Evolutionary conservation across 257 asterid species (phyloP).

Genomic region (Osmanthus fragrans): DNA sequence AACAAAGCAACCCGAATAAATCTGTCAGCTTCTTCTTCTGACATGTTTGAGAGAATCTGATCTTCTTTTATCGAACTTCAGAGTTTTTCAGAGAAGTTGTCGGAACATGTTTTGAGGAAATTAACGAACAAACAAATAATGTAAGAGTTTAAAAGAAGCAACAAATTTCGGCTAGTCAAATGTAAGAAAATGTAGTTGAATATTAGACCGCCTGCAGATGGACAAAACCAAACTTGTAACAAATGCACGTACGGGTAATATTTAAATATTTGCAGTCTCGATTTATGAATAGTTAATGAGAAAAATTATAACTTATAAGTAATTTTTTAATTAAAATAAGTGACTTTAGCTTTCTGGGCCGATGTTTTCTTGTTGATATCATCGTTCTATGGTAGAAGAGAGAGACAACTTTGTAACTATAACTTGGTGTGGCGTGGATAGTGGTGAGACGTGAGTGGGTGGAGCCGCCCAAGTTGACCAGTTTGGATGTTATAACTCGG

Average conservation of each 20-base stretch:
- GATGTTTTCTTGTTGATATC: not conserved
- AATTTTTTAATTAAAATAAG: not conserved
- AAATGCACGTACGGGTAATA: slow-evolving; percentile 57
- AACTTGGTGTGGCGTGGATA: not conserved
- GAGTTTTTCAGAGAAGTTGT: slow-evolving; percentile 26
- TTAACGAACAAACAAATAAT: slow-evolving; percentile 4
- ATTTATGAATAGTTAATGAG: not conserved
- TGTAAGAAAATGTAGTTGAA: slow-evolving; percentile 42
- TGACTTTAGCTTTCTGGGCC: not conserved
- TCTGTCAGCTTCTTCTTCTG: slow-evolving; percentile 54
- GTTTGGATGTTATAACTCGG: slow-evolving; percentile 31
- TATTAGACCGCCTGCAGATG: slow-evolving; percentile 62
- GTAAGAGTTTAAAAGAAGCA: slow-evolving; percentile 22
- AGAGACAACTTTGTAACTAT: not conserved
- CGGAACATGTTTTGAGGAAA: slow-evolving; percentile 36
- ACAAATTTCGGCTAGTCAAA: slow-evolving; percentile 32
- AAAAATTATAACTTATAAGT: slow-evolving; percentile 9
- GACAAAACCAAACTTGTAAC: slow-evolving; percentile 47
- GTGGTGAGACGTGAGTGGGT: not conserved
- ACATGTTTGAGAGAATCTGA: slow-evolving; percentile 42
- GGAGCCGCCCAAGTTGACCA: slow-evolving; percentile 74
- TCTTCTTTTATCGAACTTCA: slow-evolving; percentile 16
- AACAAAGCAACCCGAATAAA: slow-evolving; percentile 21
- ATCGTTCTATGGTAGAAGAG: not conserved
- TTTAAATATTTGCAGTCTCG: not conserved